phyloP scores from a whole-genome alignment of 2,329 filamentous ascomycete genomes.

The Colletotrichum neosansevieriae region DNA sequence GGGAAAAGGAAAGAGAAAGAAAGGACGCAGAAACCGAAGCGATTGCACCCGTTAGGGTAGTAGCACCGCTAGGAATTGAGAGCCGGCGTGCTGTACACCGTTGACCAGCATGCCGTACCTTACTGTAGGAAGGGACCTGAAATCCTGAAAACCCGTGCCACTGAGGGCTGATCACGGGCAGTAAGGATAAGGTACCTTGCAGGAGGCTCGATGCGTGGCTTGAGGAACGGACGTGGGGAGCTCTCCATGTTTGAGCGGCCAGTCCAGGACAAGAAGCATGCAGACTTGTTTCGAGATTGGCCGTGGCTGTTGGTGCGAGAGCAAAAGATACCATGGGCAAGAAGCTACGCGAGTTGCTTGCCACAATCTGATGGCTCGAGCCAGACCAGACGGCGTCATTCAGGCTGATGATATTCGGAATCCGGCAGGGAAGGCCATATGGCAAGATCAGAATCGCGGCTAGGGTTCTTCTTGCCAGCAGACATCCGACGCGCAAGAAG shows the following conservation, averaged over 20 bases:
- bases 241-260: slow-evolving; percentile 3
- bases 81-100: too few species aligned
- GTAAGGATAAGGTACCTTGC: slow-evolving; percentile 21
- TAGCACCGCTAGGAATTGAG: too few species aligned
- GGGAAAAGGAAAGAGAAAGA: slow-evolving; percentile 1
- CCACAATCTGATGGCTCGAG: background rate
- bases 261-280: background rate
- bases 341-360: background rate
- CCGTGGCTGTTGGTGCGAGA: too few species aligned
- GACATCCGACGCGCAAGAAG: too few species aligned
- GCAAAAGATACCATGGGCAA: background rate
- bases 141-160: background rate
- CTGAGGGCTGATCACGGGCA: slow-evolving; percentile 8
- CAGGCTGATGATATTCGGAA: slow-evolving; percentile 12
- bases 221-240: background rate
- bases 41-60: too few species aligned
- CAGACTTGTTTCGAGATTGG: too few species aligned
- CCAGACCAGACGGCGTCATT: slow-evolving; percentile 1
- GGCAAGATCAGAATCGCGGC: slow-evolving; percentile 10
- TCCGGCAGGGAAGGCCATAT: slow-evolving; percentile 15
- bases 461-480: background rate
- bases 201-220: slow-evolving; percentile 18
- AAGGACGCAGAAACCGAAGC: background rate
- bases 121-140: background rate
- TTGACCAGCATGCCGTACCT: too few species aligned